Base-by-base conservation (phyloP, 768 basidiomycete species). In the Amanita pseudoporphyria region DNA sequence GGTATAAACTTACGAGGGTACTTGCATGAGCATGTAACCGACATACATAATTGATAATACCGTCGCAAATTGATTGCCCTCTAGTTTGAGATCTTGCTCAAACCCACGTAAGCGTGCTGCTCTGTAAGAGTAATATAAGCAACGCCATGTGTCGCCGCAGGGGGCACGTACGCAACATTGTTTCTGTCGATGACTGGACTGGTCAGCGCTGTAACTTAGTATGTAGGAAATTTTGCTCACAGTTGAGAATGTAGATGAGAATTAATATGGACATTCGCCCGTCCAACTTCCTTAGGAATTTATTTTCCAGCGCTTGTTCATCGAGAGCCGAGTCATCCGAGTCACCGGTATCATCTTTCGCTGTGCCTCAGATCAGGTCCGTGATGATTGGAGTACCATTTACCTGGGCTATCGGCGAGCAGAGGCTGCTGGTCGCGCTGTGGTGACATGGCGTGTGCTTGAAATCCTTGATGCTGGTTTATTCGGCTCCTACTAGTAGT, bases 11-110 rank as follows among this genome's bases (percentile, higher is more conserved):
- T 56, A 82, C 80, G 81, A 84, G 30, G 82, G 82, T 22, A 84
- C 70, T 60, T 85, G 84, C 84, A 84, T 83, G 28, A 82, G 57
- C 52, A 79, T 74, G 54, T 84, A 84, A 13, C 83, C 84, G 28
- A 82, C 69, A 54, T 83, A 84, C 42, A 84, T 70, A 45, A 79
- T 72, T 38, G 78, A 76, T 31, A 85, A 58, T 9, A 84, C 60
- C 3, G 78, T 76, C 6, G 75, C 71, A 58, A 84, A 86, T 56
- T 85, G 70, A n/a, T 71, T 64, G 33, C 77, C 81, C 42, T 71
- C 64, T 21, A 85, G 62, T 39, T 73, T 60, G 33, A 85, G 68
- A 58, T 85, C 82, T 18, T 65, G 60, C 54, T 84, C 81, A 49
- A 85, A 82, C 0, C 84, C 84, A 32, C 74, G 71, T 26, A 85